phyloP scores from a whole-genome alignment of 176 grass and related monocot species.

The Aegilops tauschii region DNA sequence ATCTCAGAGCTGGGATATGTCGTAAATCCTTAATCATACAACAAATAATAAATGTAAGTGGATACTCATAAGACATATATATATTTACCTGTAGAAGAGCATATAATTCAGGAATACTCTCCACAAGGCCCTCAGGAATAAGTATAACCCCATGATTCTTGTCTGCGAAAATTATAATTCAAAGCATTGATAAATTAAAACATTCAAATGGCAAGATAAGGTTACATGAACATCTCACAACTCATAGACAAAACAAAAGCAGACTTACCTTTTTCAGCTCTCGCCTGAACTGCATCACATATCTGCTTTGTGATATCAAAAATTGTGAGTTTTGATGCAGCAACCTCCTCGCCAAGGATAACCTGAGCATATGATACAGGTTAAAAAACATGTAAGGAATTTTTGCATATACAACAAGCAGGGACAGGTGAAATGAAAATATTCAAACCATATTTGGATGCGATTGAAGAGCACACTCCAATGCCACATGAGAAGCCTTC shows the following conservation, averaged over 20 bases:
- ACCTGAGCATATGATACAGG: conserved; percentile 55
- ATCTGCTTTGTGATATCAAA: conserved; percentile 98
- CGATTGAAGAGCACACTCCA: conserved; percentile 96
- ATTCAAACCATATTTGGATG: conserved; percentile 90
- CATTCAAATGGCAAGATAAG: conserved; percentile 10
- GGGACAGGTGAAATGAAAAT: neutral
- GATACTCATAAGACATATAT: neutral
- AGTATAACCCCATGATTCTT: conserved; percentile 92
- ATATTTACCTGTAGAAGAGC: conserved; percentile 85
- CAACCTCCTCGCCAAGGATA: conserved; percentile 94
- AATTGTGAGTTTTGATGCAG: conserved; percentile 95
- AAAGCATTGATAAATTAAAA: neutral
- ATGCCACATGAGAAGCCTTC: conserved; percentile 97
- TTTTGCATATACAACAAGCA: neutral
- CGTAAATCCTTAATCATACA: neutral
- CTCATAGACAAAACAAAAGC: neutral
- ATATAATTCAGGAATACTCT: conserved; percentile 97
- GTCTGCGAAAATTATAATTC: conserved; percentile 40
- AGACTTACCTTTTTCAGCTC: conserved; percentile 69
- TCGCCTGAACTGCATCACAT: conserved; percentile 87
- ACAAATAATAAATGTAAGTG: neutral
- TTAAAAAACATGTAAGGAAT: conserved; percentile 4
- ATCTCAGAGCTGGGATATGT: neutral
- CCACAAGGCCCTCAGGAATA: conserved; percentile 98
- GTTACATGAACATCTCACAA: conserved; percentile 3